phyloP scores from a whole-genome alignment of 73 alveolate genomes.

The Paramecium sonneborni region DNA sequence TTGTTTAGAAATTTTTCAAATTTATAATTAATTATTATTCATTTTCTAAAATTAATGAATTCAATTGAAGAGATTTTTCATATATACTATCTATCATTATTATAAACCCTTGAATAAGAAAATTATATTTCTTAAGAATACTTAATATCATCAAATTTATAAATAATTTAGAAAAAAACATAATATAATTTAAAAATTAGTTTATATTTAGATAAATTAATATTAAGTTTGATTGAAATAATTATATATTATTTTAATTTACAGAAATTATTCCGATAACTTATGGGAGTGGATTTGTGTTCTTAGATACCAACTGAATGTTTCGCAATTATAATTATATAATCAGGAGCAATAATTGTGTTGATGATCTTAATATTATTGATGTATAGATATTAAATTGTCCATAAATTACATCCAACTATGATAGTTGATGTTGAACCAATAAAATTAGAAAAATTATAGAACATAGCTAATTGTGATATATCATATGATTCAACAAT shows the following conservation, averaged over 20 bases:
- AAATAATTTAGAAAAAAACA: too few relatives aligned
- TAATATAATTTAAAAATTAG: too few relatives aligned
- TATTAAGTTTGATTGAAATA: too few relatives aligned
- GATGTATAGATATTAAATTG: neutral
- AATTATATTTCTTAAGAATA: too few relatives aligned
- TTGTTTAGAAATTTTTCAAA: too few relatives aligned
- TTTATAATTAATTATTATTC: too few relatives aligned
- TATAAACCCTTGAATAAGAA: too few relatives aligned
- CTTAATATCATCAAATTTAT: too few relatives aligned
- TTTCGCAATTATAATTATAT: neutral
- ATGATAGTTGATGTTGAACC: constrained; percentile 7
- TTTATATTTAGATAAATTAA: too few relatives aligned
- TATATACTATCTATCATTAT: too few relatives aligned
- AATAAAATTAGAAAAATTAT: neutral
- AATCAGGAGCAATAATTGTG: constrained; percentile 2
- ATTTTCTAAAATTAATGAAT: too few relatives aligned
- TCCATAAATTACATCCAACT: neutral
- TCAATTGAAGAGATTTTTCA: too few relatives aligned
- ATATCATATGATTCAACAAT: neutral
- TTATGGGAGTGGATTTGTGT: neutral
- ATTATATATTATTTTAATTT: neutral
- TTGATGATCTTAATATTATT: neutral
- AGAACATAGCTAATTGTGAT: neutral
- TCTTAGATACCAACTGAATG: constrained; percentile 3
- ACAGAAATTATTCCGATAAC: neutral